Evolutionary conservation across 1,139 yeast genomes (phyloP), one percentile per base, ranked within the genome.

Genomic region (Yamadazyma taylorii): DNA sequence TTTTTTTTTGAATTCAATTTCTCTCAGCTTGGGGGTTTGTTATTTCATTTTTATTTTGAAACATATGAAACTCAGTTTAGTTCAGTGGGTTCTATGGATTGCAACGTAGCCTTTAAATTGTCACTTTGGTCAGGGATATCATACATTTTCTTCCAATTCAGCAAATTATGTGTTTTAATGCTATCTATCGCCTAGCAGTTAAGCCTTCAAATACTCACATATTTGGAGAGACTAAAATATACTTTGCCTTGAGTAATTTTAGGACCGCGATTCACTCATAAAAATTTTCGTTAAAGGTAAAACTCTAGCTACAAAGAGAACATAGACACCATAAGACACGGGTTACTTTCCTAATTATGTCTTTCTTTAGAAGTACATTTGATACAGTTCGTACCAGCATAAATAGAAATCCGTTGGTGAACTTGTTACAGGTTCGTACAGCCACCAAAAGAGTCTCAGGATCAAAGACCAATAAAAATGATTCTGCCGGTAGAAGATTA

Each of bases 371-470:
- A 31, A 30, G 29, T 19, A 27, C 38, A 5, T 32, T 27, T 2
- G 34, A 25, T 10, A 16, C 14, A 9, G 31, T 33, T 7, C 15
- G 22, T 28, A 23, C 17, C 15, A 30, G 32, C n/a, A n/a, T 28
- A 14, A 5, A 11, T 5, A 30, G 22, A 10, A 8, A 12, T 8
- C 28, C 23, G 12, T 15, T 28, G 12, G n/a, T 13, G 4, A 17
- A 12, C 7, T 19, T 29, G n/a, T 17, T 29, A 11, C 48, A 48
- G 30, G 76, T 87, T 15, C 90, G 98, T 73, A 80, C 81, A 24
- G 97, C 98, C 23, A 89, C 97, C 24, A 92, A 92, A 63, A 83
- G 81, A 57, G 97, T 94, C 4, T 88, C 95, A 13, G 97, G 97
- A 50, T 89, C 97, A 22, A 85, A 81, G 63, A 86, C 96, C 31